Evolutionary conservation across 352 stramenopile species (phyloP), one percentile per base, ranked within the genome.

Genomic region (Phytophthora macrochlamydospora): DNA sequence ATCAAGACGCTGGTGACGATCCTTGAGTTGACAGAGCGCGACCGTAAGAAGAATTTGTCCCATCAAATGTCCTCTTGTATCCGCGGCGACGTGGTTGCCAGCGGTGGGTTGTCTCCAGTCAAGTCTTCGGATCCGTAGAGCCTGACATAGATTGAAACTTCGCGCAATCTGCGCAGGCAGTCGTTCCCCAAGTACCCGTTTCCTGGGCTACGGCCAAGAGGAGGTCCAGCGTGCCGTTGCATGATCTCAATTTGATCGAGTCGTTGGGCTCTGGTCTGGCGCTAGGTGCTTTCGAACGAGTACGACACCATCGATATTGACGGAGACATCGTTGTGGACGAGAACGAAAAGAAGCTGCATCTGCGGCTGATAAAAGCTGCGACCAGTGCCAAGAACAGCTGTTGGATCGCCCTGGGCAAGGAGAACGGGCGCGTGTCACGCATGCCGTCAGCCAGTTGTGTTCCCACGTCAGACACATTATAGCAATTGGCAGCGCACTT

Each of bases 221-320:
- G 13, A 69, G 64, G 50, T 18, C 55, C 18, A 7, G 59, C 9
- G 55, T 55, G 1, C 12, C 62, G 9, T 58, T 61, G 13, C 24
- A 64, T 12, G 62, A 63, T 33, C 49, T 62, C 40, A 74, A 75
- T 32, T 43, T 33, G 43, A 57, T 55, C 35, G 31, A 51, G 7
- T 60, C 31, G 18, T 29, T 59, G n/a, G 38, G 44, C 13, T 24
- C 9, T 12, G 37, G 24, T 46, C 33, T 69, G 6, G 31, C 48
- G 31, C 4, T 32, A 59, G 13, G 62, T 69, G n/a, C 38, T 56
- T 14, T 76, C 70, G 11, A 91, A 89, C 35, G 58, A 67, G 11
- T 87, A 89, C 45, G 80, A 76, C 1, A 76, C 79, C 9, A 78
- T 88, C 4, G 78, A 89, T 30, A 73, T 89, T 14, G 80, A 91